phyloP scores from a whole-genome alignment of 306 rosid genomes.

The Cucumis hystrix region DNA sequence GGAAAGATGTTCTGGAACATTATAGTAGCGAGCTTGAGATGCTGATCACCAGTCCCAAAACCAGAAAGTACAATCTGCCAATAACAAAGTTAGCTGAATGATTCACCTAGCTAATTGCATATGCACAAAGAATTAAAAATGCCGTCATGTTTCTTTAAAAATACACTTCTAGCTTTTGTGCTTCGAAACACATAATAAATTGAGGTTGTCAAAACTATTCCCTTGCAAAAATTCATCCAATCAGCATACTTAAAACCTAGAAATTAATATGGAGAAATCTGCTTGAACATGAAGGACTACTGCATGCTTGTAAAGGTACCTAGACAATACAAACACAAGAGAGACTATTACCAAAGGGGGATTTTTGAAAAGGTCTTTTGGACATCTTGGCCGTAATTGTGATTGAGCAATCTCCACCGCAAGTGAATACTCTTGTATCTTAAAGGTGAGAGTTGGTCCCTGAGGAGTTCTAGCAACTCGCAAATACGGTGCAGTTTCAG shows the following conservation, averaged over 20 bases:
- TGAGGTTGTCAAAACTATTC: not conserved
- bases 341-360: constrained; percentile 61
- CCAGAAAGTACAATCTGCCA: constrained; percentile 91
- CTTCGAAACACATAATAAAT: not conserved
- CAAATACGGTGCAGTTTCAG: constrained; percentile 54
- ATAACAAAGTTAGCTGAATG: not conserved
- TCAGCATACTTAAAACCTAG: not conserved
- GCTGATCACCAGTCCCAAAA: constrained; percentile 67
- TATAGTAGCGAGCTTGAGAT: constrained; percentile 57
- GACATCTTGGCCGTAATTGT: constrained; percentile 79
- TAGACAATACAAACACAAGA: not conserved
- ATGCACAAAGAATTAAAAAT: not conserved
- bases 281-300: not conserved
- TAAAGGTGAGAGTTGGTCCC: constrained; percentile 88
- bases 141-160: not conserved
- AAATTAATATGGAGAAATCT: not conserved
- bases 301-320: not conserved
- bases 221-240: not conserved
- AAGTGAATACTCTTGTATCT: constrained; percentile 62
- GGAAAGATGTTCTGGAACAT: constrained; percentile 93
- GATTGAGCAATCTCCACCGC: constrained; percentile 69
- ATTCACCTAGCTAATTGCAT: not conserved
- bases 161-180: not conserved
- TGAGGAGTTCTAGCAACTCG: constrained; percentile 91
- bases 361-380: constrained; percentile 77